phyloP scores from a whole-genome alignment of 106 monocot species.

The Apostasia ramifera region DNA sequence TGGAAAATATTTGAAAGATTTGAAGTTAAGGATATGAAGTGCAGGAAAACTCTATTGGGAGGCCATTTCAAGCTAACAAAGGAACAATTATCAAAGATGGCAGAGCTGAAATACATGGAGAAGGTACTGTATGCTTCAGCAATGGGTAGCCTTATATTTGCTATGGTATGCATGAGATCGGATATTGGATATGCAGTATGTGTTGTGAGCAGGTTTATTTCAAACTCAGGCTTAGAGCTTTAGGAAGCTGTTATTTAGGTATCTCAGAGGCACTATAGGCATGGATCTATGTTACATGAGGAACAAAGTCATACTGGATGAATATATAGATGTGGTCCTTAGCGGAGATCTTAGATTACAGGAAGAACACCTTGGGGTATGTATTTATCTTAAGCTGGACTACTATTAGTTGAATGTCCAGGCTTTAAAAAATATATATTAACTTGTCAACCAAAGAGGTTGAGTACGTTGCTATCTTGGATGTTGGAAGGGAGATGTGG shows the following conservation, averaged over 20 bases:
- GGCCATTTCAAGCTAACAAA: not conserved
- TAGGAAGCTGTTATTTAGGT: not conserved
- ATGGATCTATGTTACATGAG: not conserved
- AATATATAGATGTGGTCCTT: not conserved
- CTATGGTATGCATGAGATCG: not conserved
- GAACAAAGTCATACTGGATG: not conserved
- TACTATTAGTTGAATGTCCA: not conserved
- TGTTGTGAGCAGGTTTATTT: not conserved
- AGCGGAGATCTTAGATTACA: not conserved
- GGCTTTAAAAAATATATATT: not conserved
- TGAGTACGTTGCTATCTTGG: not conserved
- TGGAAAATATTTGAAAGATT: not conserved
- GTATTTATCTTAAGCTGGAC: not conserved
- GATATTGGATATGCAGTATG: constrained; percentile 5
- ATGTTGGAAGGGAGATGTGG: not conserved
- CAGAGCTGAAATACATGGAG: not conserved
- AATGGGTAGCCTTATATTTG: not conserved
- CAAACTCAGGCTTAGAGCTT: not conserved
- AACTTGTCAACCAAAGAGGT: no score
- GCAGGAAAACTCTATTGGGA: not conserved
- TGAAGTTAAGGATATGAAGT: not conserved
- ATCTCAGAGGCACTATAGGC: not conserved
- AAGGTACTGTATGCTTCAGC: constrained; percentile 1
- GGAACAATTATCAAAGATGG: not conserved
- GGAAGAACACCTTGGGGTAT: not conserved